Conservation (phyloP, 352 stramenopile genomes). For the Globisporangium alternatum region DNA sequence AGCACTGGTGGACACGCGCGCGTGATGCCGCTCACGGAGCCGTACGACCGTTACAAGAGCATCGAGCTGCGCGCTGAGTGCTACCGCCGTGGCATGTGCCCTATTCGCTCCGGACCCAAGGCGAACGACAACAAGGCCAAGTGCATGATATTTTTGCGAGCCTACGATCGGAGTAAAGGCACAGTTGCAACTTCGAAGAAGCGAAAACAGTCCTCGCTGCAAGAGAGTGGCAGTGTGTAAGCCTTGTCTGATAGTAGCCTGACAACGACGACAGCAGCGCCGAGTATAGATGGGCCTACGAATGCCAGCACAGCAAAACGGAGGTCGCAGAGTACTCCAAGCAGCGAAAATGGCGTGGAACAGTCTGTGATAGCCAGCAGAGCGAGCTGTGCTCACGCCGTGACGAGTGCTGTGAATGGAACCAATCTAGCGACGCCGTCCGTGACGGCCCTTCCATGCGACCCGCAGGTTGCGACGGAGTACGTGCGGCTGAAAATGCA, state of each 20-base stretch:
- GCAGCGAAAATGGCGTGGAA: background rate
- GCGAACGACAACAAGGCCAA: constrained; percentile 24
- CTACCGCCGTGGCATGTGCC: constrained; percentile 20
- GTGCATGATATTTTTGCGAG: constrained; percentile 19
- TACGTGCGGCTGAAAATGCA: constrained; percentile 22
- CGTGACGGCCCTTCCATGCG: background rate
- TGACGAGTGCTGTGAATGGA: background rate
- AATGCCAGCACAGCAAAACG: constrained; percentile 8
- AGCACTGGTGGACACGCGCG: background rate
- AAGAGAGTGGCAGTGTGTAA: background rate
- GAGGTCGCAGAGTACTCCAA: background rate
- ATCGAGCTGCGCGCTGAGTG: constrained; percentile 24
- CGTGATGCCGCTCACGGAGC: constrained; percentile 11
- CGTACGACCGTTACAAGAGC: constrained; percentile 22
- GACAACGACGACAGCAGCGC: background rate
- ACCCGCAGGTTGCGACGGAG: constrained; percentile 16
- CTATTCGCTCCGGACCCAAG: constrained; percentile 9
- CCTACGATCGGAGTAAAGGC: constrained; percentile 11
- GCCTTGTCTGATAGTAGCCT: background rate
- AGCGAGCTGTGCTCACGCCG: background rate
- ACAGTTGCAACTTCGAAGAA: background rate
- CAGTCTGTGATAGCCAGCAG: background rate
- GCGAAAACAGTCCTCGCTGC: background rate
- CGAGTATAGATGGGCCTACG: background rate
- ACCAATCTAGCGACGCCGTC: background rate